Percentiles rank a stretch among this genome's conserved stretches.
phyloP scores from a whole-genome alignment of 306 rosid species.

The Medicago ruthenica region DNA sequence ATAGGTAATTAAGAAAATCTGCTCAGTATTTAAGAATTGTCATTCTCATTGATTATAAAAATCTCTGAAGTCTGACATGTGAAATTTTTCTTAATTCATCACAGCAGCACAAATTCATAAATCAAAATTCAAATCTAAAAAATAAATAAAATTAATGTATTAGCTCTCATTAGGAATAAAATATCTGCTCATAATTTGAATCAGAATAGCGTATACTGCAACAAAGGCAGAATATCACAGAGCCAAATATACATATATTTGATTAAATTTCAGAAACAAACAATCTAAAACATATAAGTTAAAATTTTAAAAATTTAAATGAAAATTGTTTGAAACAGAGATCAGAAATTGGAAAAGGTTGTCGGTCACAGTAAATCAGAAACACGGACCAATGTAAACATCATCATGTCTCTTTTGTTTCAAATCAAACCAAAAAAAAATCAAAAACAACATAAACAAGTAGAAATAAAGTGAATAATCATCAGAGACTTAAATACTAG shows the following conservation, averaged over 20 bases:
- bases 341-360: constrained; percentile 65
- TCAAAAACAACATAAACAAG: background rate
- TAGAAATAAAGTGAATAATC: constrained; percentile 14
- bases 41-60: constrained; percentile 68
- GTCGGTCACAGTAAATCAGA: constrained; percentile 74
- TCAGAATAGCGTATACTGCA: constrained; percentile 91
- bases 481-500: constrained; percentile 90
- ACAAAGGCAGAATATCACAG: constrained; percentile 67
- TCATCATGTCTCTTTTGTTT: constrained; percentile 62
- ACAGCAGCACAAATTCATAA: constrained; percentile 28
- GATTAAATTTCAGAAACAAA: background rate
- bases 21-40: constrained; percentile 63
- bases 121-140: fast-evolving
- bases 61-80: constrained; percentile 97
- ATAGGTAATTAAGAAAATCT: background rate
- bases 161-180: constrained; percentile 55
- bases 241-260: constrained; percentile 27
- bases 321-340: background rate
- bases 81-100: constrained; percentile 66
- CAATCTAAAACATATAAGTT: fast-evolving
- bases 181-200: constrained; percentile 43
- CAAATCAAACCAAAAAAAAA: background rate
- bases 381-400: constrained; percentile 72
- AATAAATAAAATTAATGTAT: background rate
- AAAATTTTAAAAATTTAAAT: too few species aligned